Evolutionary conservation across 2,329 filamentous ascomycete genomes (phyloP).

Genomic region (Chalaropsis ovoidea): DNA sequence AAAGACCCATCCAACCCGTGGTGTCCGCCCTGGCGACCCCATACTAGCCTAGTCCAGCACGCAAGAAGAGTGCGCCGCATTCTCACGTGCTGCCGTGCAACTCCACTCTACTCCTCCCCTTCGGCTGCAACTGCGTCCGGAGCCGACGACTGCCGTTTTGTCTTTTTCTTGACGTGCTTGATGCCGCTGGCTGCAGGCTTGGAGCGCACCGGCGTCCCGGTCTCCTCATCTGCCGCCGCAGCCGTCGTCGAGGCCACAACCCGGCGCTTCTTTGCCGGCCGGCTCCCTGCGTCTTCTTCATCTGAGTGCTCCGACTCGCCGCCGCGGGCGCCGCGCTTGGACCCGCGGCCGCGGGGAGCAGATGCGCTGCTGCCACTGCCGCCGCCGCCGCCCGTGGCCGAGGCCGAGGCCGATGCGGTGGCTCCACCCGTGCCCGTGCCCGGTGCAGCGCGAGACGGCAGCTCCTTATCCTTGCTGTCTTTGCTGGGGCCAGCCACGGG

Average conservation of each 20-base stretch:
- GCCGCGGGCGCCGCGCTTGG: constrained; percentile 35
- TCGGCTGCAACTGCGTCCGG: not conserved
- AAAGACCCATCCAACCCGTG: not conserved
- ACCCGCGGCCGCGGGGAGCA: constrained; percentile 31
- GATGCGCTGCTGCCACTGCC: not conserved
- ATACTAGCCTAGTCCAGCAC: not conserved
- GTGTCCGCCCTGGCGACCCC: not conserved
- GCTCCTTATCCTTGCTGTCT: constrained; percentile 33
- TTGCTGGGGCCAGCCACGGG: not conserved
- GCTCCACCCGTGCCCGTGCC: constrained; percentile 31
- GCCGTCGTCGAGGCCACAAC: constrained; percentile 30
- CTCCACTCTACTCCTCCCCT: constrained; percentile 9
- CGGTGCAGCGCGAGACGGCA: constrained; percentile 28
- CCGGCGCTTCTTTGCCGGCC: constrained; percentile 27
- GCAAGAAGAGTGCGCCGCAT: not conserved
- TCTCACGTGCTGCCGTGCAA: not conserved
- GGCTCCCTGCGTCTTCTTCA: constrained; percentile 19
- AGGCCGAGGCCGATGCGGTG: not conserved
- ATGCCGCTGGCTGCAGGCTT: constrained; percentile 17
- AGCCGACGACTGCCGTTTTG: constrained; percentile 19
- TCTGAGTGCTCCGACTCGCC: constrained; percentile 27
- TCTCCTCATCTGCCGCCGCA: constrained; percentile 31
- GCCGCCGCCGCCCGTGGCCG: not conserved
- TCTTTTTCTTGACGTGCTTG: constrained; percentile 22
- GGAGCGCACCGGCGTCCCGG: constrained; percentile 28